A percentile compares a stretch with the other conserved stretches of the same genome.
Evolutionary conservation across 495 filamentous ascomycete species (phyloP).

Genomic region (Eremomyces bilateralis): DNA sequence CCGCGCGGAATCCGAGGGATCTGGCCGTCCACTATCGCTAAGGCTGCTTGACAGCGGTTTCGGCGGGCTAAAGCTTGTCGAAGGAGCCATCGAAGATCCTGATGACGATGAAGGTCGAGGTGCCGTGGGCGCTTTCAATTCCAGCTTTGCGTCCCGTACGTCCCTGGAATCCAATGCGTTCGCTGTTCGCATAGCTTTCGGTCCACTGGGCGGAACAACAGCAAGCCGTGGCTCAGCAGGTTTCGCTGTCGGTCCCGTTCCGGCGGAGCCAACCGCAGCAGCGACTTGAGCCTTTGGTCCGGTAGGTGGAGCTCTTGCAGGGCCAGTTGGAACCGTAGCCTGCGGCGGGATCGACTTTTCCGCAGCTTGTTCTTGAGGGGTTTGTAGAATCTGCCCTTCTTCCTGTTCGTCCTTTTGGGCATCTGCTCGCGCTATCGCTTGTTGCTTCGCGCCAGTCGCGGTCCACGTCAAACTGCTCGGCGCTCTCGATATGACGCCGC

Average conservation of each 20-base stretch:
- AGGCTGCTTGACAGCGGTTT: background rate
- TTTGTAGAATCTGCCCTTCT: conserved; percentile 1
- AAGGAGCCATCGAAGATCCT: background rate
- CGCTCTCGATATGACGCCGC: conserved; percentile 24
- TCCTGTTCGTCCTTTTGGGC: background rate
- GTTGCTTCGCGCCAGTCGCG: conserved; percentile 19
- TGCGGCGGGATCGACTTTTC: too few species aligned
- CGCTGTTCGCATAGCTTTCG: too few species aligned
- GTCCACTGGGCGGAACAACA: too few species aligned
- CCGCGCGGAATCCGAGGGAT: too few species aligned
- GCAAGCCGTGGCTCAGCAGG: background rate
- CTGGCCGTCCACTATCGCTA: too few species aligned
- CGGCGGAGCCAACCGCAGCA: too few species aligned
- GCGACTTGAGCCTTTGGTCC: conserved; percentile 18
- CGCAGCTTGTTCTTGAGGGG: conserved; percentile 6
- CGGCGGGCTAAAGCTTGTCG: background rate
- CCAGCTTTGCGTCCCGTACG: background rate
- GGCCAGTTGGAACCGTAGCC: too few species aligned
- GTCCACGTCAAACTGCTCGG: conserved; percentile 7
- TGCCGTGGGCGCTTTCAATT: background rate
- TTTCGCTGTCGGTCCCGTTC: conserved; percentile 4
- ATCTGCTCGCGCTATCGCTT: conserved; percentile 4
- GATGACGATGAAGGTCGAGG: background rate
- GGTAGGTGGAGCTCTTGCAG: conserved; percentile 9
- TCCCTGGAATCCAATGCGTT: too few species aligned